phyloP scores from a whole-genome alignment of 179 eudicot species.

The Pouteria campechiana region DNA sequence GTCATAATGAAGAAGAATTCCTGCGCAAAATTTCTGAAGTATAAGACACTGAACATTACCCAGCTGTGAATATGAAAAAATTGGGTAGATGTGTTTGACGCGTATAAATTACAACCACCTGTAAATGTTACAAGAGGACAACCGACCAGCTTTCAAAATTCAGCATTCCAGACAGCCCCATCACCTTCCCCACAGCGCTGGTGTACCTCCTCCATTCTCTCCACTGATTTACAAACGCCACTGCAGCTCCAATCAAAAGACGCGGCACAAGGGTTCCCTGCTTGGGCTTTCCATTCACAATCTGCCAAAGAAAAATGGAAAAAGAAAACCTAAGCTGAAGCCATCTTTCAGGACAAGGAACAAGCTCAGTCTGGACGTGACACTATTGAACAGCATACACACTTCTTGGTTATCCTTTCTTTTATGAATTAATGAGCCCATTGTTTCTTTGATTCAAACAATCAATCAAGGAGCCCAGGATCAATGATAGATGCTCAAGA shows the following conservation, averaged over 20 bases:
- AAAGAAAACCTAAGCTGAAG: neutral
- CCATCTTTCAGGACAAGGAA: neutral
- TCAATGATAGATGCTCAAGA: no score
- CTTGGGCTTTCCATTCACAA: constrained; percentile 76
- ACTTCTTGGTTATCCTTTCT: no score
- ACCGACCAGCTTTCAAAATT: constrained; percentile 9
- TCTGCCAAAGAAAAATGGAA: constrained; percentile 25
- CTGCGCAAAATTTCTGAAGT: no score
- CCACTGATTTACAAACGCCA: constrained; percentile 74
- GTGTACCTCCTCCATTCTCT: constrained; percentile 60
- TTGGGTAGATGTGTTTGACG: constrained; percentile 5
- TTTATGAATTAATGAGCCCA: no score
- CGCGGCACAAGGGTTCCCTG: constrained; percentile 75
- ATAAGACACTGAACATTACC: no score
- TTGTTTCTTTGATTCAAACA: no score
- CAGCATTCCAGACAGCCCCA: constrained; percentile 31
- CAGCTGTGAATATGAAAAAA: constrained; percentile 9
- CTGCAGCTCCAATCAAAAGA: constrained; percentile 94
- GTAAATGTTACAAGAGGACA: no score
- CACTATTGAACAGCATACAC: no score
- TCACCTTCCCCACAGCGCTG: constrained; percentile 73
- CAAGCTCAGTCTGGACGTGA: no score
- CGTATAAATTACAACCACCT: constrained; percentile 1
- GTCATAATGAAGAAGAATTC: no score
- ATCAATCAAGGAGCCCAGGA: no score